Conservation (phyloP, 768 basidiomycete species). For the Rubroboletus pulcherrimus region DNA sequence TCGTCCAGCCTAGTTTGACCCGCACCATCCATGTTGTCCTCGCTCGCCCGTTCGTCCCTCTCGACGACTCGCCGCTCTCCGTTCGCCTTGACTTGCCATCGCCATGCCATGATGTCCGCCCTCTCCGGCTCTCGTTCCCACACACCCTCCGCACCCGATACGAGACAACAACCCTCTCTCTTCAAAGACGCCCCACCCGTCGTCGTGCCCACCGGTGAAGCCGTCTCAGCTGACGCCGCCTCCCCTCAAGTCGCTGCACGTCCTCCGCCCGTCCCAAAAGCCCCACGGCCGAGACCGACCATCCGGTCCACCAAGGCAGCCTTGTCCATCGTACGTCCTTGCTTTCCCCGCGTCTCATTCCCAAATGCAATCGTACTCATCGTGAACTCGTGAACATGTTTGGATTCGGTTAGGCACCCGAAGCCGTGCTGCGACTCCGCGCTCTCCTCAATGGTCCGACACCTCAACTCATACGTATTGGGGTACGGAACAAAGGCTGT, state of each 20-base stretch:
- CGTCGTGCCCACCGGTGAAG: slow-evolving; percentile 43
- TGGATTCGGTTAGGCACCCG: slow-evolving; percentile 56
- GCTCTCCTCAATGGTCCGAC: slow-evolving; percentile 77
- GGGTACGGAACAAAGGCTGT: slow-evolving; percentile 96
- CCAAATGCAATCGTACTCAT: background rate
- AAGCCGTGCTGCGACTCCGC: slow-evolving; percentile 68
- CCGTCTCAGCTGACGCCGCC: slow-evolving; percentile 54
- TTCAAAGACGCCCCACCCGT: slow-evolving; percentile 49
- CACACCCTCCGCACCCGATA: slow-evolving; percentile 19
- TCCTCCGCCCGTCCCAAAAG: slow-evolving; percentile 66
- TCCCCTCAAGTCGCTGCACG: slow-evolving; percentile 71
- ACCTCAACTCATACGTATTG: slow-evolving; percentile 90
- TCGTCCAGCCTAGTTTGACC: background rate
- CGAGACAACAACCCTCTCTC: slow-evolving; percentile 15
- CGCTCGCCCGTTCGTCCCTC: slow-evolving; percentile 14
- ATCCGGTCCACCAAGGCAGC: slow-evolving; percentile 75
- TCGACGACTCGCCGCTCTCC: background rate
- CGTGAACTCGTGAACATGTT: background rate
- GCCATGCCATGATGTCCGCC: slow-evolving; percentile 69
- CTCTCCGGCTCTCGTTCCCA: slow-evolving; percentile 35
- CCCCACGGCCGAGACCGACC: slow-evolving; percentile 58
- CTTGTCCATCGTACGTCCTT: slow-evolving; percentile 57
- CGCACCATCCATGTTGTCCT: slow-evolving; percentile 20
- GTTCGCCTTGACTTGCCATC: slow-evolving; percentile 21
- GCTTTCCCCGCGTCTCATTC: background rate